Evolutionary conservation across 1,139 yeast species (phyloP).

Genomic region (Taiozyma sp.): DNA sequence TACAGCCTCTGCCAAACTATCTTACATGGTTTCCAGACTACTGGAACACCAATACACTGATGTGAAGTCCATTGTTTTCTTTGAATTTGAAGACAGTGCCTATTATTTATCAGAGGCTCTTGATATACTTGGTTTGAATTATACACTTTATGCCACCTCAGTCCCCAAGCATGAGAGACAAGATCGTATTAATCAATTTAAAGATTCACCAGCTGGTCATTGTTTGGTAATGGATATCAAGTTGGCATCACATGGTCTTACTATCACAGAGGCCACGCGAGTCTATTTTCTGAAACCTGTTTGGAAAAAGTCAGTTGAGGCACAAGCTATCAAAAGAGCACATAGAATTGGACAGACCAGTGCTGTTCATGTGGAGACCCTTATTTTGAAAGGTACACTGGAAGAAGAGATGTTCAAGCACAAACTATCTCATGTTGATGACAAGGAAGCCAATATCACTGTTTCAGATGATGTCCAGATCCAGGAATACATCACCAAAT

Average conservation of each 20-base stretch:
- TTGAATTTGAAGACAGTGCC: constrained; percentile 67
- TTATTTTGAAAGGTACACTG: constrained; percentile 52
- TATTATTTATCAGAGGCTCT: constrained; percentile 59
- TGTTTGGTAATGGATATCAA: constrained; percentile 60
- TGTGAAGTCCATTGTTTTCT: constrained; percentile 56
- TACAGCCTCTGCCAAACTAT: constrained; percentile 55
- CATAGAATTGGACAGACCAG: constrained; percentile 64
- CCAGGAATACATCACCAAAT: constrained; percentile 47
- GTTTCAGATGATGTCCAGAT: constrained; percentile 50
- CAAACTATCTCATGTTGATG: constrained; percentile 1
- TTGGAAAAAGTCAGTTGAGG: constrained; percentile 64
- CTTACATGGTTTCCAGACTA: constrained; percentile 49
- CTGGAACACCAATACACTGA: constrained; percentile 42
- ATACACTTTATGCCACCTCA: constrained; percentile 59
- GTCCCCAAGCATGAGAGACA: constrained; percentile 47
- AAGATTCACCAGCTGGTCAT: constrained; percentile 41
- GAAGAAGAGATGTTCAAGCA: constrained; percentile 59
- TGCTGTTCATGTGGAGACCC: constrained; percentile 58
- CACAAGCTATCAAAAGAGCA: constrained; percentile 69
- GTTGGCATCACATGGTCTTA: constrained; percentile 65
- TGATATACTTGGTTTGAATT: constrained; percentile 54
- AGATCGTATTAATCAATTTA: constrained; percentile 46
- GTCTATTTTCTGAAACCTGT: constrained; percentile 67
- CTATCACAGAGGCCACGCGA: constrained; percentile 60
- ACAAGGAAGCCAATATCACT: constrained; percentile 27